Conservation (phyloP, 2,329 filamentous ascomycete genomes). For the Chaetomiaceae sp. region DNA sequence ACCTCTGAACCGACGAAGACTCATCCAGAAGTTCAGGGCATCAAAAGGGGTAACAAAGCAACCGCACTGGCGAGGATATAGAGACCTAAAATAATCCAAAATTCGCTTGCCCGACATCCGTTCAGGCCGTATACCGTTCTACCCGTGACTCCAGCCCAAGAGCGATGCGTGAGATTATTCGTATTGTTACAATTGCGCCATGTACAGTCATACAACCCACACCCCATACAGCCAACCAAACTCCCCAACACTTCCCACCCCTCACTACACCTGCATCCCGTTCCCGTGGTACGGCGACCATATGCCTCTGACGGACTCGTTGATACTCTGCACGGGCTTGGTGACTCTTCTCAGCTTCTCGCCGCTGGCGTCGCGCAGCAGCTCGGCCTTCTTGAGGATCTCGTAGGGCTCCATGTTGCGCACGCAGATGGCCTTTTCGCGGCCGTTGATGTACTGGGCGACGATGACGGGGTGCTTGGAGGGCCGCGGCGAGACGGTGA, state of each 20-base stretch:
- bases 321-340: conserved; percentile 62
- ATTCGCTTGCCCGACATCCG: neutral
- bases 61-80: conserved; percentile 13
- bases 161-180: conserved; percentile 1
- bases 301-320: conserved; percentile 62
- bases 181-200: conserved; percentile 17
- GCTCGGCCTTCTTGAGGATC: conserved; percentile 72
- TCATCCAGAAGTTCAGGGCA: conserved; percentile 12
- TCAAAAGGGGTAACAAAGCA: conserved; percentile 8
- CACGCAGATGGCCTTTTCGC: conserved; percentile 80
- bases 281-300: conserved; percentile 68
- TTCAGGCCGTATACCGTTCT: neutral
- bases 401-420: conserved; percentile 77
- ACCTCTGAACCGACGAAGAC: conserved; percentile 35
- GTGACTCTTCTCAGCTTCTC: conserved; percentile 63
- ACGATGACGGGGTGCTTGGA: conserved; percentile 82
- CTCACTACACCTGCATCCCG: conserved; percentile 50
- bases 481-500: conserved; percentile 86
- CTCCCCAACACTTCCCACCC: too few species aligned
- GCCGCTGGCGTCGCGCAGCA: conserved; percentile 69
- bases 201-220: conserved; percentile 10
- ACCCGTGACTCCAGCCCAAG: neutral
- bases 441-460: conserved; percentile 89
- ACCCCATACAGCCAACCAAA: neutral
- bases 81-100: conserved; percentile 7